These are phyloP conservation scores for Aspergillus tamarii DNA, from an alignment of 2,329 filamentous ascomycete genomes.

Conservation along the genomic window DNA sequence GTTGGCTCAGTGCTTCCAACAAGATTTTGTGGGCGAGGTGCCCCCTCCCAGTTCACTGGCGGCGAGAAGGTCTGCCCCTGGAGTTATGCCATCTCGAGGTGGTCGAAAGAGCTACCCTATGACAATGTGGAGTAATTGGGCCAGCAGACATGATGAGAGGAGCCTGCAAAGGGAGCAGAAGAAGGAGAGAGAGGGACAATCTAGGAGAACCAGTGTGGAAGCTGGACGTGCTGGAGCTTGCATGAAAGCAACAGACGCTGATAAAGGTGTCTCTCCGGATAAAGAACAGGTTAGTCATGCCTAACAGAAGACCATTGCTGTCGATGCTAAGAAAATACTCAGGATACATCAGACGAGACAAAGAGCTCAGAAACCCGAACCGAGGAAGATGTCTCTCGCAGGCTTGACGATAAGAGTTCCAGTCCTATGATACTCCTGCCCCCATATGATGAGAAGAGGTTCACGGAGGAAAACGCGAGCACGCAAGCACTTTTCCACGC, in stretches of 20 bases:
- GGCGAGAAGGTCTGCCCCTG: conserved; percentile 58
- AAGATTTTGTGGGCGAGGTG: conserved; percentile 71
- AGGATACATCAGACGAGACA: neutral
- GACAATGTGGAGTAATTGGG: conserved; percentile 84
- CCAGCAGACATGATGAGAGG: conserved; percentile 82
- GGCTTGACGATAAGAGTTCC: conserved; percentile 13
- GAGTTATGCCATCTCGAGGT: conserved; percentile 30
- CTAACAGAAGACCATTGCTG: neutral
- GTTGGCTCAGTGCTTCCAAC: conserved; percentile 67
- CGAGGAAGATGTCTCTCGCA: conserved; percentile 4
- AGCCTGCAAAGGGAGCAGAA: conserved; percentile 56
- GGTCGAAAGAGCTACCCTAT: conserved; percentile 70
- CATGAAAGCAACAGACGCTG: conserved; percentile 18
- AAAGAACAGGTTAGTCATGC: neutral
- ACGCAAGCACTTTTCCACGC: conserved; percentile 37
- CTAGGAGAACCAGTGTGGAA: conserved; percentile 31
- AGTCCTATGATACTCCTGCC: conserved; percentile 34
- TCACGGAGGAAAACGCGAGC: conserved; percentile 36
- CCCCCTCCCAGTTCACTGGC: conserved; percentile 85
- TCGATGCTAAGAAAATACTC: conserved; percentile 6
- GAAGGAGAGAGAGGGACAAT: conserved; percentile 27
- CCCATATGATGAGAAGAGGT: conserved; percentile 30
- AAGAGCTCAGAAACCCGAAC: neutral
- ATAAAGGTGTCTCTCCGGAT: neutral
- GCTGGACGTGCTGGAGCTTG: conserved; percentile 29